Evolutionary conservation across 2,329 filamentous ascomycete species (phyloP), one percentile per base, ranked within the genome.

Genomic region (Colletotrichum graminicola): DNA sequence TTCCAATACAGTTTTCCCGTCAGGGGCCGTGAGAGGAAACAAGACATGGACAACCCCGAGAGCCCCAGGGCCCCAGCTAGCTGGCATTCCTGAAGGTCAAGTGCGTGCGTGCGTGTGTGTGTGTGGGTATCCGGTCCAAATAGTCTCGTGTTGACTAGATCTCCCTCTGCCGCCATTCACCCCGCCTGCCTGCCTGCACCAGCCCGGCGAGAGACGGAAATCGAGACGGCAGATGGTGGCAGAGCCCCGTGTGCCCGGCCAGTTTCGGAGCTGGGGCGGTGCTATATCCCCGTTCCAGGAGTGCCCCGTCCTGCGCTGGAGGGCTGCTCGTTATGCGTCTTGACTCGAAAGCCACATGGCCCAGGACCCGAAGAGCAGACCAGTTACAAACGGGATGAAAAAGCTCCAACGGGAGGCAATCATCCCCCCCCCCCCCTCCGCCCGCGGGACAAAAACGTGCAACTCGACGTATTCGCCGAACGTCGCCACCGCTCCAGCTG

Each of bases 281-380:
- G 26, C 29, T 32, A 21, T 29, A 8, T 32, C 2, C 2, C 14
- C 49, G 49, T 18, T 21, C 14, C 49, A 52, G 14, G 49, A 18
- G 16, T 29, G 49, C 6, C 1, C 26, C 18, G 49, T 52, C 49
- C 21, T 52, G 12, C 23, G 7, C 26, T 18, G 26, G 8, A 14
- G 26, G 21, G 49, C 49, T 52, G 14, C 26, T 32, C 26, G 14
- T 18, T 18, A 32, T 52, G 49, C 26, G 16, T 18, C 3, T 52
- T 52, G 49, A 52, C 49, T 32, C 49, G 49, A 21, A 21, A 52
- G 49, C 49, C 49, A 52, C 49, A 52, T 52, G 49, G 49, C 26
- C 21, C 14, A 1, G 14, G 49, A 16, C 2, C 7, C 12, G 11
- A 29, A 26, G 14, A 32, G 26, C 26, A 52, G 49, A 52, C 49